Conservation (phyloP, 495 filamentous ascomycete genomes). For the Penicillium manginii region DNA sequence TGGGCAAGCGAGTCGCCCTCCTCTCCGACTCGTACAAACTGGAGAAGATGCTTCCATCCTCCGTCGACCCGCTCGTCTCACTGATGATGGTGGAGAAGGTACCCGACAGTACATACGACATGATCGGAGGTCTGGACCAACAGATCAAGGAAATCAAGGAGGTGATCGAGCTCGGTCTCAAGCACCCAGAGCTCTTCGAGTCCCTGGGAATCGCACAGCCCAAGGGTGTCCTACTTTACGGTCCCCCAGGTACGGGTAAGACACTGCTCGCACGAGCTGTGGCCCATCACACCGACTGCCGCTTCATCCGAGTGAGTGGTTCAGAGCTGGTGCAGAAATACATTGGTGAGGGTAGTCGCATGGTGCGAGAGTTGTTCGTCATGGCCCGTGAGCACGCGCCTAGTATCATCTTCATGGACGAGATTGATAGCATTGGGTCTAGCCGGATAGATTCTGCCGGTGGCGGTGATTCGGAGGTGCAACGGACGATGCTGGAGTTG, state of each 20-base stretch:
- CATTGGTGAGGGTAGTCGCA: conserved; percentile 95
- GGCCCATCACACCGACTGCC: conserved; percentile 97
- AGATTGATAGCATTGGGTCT: conserved; percentile 98
- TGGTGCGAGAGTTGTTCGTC: conserved; percentile 98
- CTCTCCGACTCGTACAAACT: conserved; percentile 97
- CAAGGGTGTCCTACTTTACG: conserved; percentile 96
- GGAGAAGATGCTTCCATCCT: conserved; percentile 96
- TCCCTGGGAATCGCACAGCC: conserved; percentile 97
- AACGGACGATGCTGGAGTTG: conserved; percentile 98
- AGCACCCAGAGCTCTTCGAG: conserved; percentile 98
- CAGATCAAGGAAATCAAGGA: conserved; percentile 99
- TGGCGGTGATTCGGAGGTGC: conserved; percentile 97
- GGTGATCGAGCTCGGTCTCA: conserved; percentile 97
- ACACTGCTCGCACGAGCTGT: conserved; percentile 94
- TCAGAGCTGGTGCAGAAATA: conserved; percentile 99
- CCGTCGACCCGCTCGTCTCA: conserved; percentile 97
- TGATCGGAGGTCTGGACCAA: conserved; percentile 98
- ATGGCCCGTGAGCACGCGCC: conserved; percentile 99
- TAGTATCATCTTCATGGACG: conserved; percentile 99
- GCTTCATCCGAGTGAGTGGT: conserved; percentile 96
- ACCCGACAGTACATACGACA: conserved; percentile 99
- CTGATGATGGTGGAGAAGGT: conserved; percentile 99
- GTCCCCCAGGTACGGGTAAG: conserved; percentile 96
- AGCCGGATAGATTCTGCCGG: conserved; percentile 94
- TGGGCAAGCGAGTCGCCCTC: conserved; percentile 96